phyloP scores from a whole-genome alignment of 768 basidiomycete genomes.

The Pleurotus tuoliensis region DNA sequence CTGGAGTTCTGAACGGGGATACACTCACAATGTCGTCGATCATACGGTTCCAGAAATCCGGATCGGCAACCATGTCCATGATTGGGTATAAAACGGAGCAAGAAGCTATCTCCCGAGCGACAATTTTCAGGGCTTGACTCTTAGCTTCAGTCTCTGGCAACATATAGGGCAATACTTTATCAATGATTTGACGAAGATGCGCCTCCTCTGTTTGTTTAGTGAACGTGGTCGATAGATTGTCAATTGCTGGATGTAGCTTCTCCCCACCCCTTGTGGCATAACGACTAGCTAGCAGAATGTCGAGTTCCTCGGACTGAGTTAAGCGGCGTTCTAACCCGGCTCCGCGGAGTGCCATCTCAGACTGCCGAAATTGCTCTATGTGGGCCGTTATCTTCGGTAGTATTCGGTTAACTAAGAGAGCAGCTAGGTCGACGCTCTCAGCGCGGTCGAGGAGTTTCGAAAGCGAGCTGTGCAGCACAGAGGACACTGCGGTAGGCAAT shows the following conservation, averaged over 20 bases:
- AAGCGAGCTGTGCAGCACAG: conserved; percentile 63
- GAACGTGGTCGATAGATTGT: conserved; percentile 84
- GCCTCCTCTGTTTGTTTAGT: conserved; percentile 88
- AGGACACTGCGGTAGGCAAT: conserved; percentile 84
- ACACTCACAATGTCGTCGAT: conserved; percentile 86
- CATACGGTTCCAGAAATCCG: conserved; percentile 94
- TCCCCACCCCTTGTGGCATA: conserved; percentile 65
- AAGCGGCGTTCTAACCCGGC: conserved; percentile 77
- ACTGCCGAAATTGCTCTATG: conserved; percentile 85
- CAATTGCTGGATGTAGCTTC: conserved; percentile 80
- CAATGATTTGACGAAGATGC: conserved; percentile 72
- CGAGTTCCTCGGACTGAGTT: conserved; percentile 88
- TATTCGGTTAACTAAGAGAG: conserved; percentile 76
- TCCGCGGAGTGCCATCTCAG: conserved; percentile 82
- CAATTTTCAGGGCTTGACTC: conserved; percentile 68
- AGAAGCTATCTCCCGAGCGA: conserved; percentile 77
- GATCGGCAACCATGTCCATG: conserved; percentile 90
- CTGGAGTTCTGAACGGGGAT: not conserved
- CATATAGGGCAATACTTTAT: conserved; percentile 64
- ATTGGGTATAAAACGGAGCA: conserved; percentile 83
- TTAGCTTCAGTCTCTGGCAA: conserved; percentile 72
- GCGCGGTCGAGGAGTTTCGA: conserved; percentile 54
- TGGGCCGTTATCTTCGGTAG: conserved; percentile 88
- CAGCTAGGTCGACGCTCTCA: conserved; percentile 62
- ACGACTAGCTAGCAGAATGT: conserved; percentile 77